Conservation (phyloP, 495 filamentous ascomycete species). For the Aspergillus haitiensis region DNA sequence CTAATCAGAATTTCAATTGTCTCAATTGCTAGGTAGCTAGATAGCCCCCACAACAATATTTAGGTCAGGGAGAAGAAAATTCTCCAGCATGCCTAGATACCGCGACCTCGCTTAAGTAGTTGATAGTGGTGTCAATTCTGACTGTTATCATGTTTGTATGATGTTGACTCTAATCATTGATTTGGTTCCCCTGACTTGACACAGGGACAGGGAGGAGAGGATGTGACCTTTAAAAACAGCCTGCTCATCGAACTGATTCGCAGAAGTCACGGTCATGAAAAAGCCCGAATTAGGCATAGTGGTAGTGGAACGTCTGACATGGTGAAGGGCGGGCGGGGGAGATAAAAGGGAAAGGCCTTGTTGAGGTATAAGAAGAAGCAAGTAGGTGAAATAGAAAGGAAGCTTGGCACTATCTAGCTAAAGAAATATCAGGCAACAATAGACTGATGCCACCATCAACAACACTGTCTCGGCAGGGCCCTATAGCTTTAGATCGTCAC, state of each 20-base stretch:
- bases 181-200: background rate
- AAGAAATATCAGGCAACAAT: background rate
- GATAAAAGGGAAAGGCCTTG: background rate
- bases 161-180: no score
- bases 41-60: no score
- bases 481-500: background rate
- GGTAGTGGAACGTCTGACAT: background rate
- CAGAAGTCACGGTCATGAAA: background rate
- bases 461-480: background rate
- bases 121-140: no score
- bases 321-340: background rate
- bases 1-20: no score
- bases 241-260: background rate
- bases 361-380: background rate
- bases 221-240: background rate
- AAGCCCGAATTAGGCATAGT: background rate
- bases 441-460: background rate
- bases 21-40: no score
- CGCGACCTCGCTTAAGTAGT: no score
- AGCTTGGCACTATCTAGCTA: background rate
- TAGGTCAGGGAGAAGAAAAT: no score
- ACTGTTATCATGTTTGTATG: no score
- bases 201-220: slow-evolving; percentile 1
- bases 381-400: background rate
- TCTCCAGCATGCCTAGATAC: no score